A percentile compares a stretch with the other conserved stretches of the same genome.
Evolutionary conservation across 192 early-diverging fungal species (phyloP).

Genomic region (Backusella tuberculispora): DNA sequence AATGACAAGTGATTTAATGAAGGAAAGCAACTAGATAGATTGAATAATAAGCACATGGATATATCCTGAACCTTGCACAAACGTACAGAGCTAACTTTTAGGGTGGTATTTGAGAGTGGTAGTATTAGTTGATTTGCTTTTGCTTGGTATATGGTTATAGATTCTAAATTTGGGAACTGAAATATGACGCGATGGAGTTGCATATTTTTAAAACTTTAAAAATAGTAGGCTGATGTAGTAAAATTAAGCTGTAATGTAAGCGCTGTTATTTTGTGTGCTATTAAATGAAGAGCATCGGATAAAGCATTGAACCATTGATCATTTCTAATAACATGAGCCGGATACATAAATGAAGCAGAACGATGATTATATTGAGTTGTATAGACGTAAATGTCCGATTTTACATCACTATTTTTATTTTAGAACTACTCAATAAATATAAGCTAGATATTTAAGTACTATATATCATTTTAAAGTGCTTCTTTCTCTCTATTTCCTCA

Average conservation of each 20-base stretch:
- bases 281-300: neutral
- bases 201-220: neutral
- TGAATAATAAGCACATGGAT: neutral
- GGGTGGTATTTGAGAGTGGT: neutral
- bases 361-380: neutral
- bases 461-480: no score
- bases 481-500: no score
- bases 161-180: conserved; percentile 1
- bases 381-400: no score
- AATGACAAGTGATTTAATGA: neutral
- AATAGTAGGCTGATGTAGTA: neutral
- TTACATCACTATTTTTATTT: no score
- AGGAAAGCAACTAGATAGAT: neutral
- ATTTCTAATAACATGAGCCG: neutral
- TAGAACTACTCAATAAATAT: no score
- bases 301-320: neutral
- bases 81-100: neutral
- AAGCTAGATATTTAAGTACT: no score
- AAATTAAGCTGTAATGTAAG: neutral
- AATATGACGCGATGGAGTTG: neutral
- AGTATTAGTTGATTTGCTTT: neutral
- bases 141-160: neutral
- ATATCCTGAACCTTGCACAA: neutral
- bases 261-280: neutral
- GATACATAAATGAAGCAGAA: neutral